Base-by-base conservation (phyloP, 139 green algal genomes). In the Ulvella scutata region DNA sequence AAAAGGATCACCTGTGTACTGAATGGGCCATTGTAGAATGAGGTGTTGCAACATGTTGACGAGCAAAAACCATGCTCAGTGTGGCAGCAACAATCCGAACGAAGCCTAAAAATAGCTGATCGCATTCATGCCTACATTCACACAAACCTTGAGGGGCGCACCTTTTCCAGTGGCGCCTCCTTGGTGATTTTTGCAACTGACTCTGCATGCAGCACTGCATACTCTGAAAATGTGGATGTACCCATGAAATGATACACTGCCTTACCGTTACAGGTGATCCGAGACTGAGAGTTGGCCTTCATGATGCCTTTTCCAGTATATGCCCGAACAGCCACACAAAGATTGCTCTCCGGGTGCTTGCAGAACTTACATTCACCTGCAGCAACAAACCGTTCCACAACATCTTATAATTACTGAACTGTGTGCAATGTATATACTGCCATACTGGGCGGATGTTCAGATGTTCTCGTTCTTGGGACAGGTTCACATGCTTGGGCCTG, bases 191-290 rank as follows among this genome's bases (percentile, higher is more conserved):
- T 92, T 31, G 91, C 91, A 28, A 94, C 87, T 26, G 76, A 87
- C 79, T 91, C 85, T 77, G 97, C 94, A 73, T 97, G 92, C 31
- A 98, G 83, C 33, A 99, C 95, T 0, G 95, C 96, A 87, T 98
- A 99, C 87, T 99, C 88, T 3, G 82, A 83, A 76, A 99, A 99
- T 23, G 95, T 99, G 62, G 82, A 92, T 51, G 92, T 98, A 74
- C 95, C 95, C 95, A 99, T 99, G 85, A 99, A 99, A 85, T 99
- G 95, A 80, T 87, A 98, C 61, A 99, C 89, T 37, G 87, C 86
- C 85, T 92, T 79, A 72, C 89, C 88, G 43, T 90, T 76, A 31
- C 83, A 82, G 4, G 85, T 88, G 87, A 99, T 96, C 33, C 94
- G 87, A 0, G 86, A 29, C 78, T 89, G 83, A 34, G 82, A 83